Base-by-base conservation (phyloP, 2,329 filamentous ascomycete species). In the Penicillium sp. region DNA sequence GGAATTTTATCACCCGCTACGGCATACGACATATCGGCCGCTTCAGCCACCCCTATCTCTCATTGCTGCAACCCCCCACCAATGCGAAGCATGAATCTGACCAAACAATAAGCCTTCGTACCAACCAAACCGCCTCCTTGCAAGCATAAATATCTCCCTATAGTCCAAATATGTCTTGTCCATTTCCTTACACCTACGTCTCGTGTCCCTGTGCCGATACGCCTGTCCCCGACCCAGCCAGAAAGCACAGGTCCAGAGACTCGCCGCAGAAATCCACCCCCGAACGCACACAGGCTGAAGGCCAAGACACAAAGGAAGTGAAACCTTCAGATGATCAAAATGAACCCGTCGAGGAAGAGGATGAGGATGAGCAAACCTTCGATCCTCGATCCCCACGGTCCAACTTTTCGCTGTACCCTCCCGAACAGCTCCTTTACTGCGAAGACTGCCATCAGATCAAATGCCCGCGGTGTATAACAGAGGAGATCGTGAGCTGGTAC, bases 401-500 rank as follows among this genome's bases (percentile, higher is more conserved):
- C 54, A 94, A 92, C 72, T 97, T 91, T 79, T 92, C 91, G 62
- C 81, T 99, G 28, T 97, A 93, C 69, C 93, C 94, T 1, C 86
- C 97, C 40, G 93, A 97, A 69, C 88, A 97, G 70, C 84, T 99
- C 23, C 83, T 97, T 36, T 99, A 96, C 78, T 99, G 94, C 79
- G 93, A 96, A 71, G 94, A 97, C 72, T 99, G 94, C 73, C 91
- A 96, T 71, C 89, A 96, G 74, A 96, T 97, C 58, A 89, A 94
- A 63, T 99, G 94, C 71, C 90, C 91, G 5, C 83, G 92, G 76
- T 99, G 94, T 69, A 90, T 95, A 50, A 85, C 88, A 44, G 94
- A 99, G 71, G 94, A 99, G 76, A 92, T 96, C 51, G 87, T 96
- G 44, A 94, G 91, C 50, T 97, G 92, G 81, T 99, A 91, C 75